Conservation (phyloP, 1,139 yeast genomes). For the Sugiyamaella sp. region DNA sequence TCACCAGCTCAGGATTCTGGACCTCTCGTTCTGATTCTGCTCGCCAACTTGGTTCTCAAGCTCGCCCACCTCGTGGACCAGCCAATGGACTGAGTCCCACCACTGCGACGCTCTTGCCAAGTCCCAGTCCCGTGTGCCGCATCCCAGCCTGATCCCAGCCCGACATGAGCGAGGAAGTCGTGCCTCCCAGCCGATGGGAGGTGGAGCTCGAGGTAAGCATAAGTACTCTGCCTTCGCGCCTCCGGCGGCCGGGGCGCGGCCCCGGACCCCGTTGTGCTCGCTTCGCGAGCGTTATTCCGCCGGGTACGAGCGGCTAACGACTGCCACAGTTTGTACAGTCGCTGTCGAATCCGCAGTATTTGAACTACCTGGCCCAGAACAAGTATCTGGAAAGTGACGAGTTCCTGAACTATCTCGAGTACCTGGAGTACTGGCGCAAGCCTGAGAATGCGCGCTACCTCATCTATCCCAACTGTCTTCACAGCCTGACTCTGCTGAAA, state of each 20-base stretch:
- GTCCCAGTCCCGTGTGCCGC: background rate
- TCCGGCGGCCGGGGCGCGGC: background rate
- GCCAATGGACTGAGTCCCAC: background rate
- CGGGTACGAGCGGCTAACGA: background rate
- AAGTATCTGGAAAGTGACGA: conserved; percentile 62
- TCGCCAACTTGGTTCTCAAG: too few relatives aligned
- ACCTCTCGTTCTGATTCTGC: too few relatives aligned
- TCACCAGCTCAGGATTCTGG: too few relatives aligned
- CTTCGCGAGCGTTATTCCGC: background rate
- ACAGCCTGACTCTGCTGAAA: conserved; percentile 58
- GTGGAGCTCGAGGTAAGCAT: conserved; percentile 64
- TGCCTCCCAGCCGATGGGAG: conserved; percentile 76
- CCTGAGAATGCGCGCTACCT: conserved; percentile 67
- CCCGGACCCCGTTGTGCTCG: background rate
- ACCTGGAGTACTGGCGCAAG: conserved; percentile 72
- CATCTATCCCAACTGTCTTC: conserved; percentile 73
- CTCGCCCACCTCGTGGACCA: too few relatives aligned
- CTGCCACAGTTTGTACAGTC: conserved; percentile 69
- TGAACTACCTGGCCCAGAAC: conserved; percentile 74
- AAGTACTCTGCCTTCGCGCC: background rate
- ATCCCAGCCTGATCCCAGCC: background rate
- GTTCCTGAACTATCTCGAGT: conserved; percentile 65
- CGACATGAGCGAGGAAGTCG: conserved; percentile 27
- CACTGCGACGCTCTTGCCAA: too few relatives aligned
- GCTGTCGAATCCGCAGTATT: conserved; percentile 74